Evolutionary conservation across 306 rosid species (phyloP), one percentile per base, ranked within the genome.

Genomic region (Boehmeria nivea): DNA sequence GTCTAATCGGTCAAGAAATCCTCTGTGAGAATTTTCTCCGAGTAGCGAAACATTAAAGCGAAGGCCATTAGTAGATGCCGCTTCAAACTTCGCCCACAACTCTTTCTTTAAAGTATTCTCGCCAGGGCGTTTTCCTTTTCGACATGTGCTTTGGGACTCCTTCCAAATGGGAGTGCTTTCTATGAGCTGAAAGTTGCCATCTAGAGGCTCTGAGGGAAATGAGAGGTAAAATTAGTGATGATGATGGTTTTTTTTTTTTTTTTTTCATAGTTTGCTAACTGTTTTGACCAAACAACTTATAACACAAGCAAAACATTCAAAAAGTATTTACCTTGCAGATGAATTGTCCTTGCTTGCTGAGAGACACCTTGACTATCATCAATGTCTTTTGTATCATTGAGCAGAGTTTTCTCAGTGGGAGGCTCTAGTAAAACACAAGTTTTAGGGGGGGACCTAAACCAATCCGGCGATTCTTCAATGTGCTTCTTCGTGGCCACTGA

Each of bases 61-160:
- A 71, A 68, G 45, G 27, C 51, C 81, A 57, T 54, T 56, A 38
- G 51, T 20, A 22, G 96, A 72, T 36, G 93, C 98, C 57, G 80
- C 96, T 64, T 93, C 99, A 72, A 93, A 93, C 64, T 62, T 85
- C 0, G 84, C 51, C 99, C 99, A 93, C 44, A 93, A 46, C 71
- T 93, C 99, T 69, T 77, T 87, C 75, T 93, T 93, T 55, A 93
- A 58, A 26, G 99, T 93, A 65, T 81, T 83, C 77, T 93, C 99
- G 59, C 99, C 96, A 2, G 95, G 80, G 42, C 45, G 67, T 65
- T 81, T 84, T 44, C 87, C 86, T 19, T 61, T 67, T 68, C 21
- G 74, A 42, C 76, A 54, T 1, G 75, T 38, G 38, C 89, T 85
- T 73, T 76, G 75, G 24, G 78, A 71, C 45, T 75, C 82, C 66